Evolutionary conservation across 2,329 filamentous ascomycete genomes (phyloP).

Genomic region (Endoconidiophora polonica): DNA sequence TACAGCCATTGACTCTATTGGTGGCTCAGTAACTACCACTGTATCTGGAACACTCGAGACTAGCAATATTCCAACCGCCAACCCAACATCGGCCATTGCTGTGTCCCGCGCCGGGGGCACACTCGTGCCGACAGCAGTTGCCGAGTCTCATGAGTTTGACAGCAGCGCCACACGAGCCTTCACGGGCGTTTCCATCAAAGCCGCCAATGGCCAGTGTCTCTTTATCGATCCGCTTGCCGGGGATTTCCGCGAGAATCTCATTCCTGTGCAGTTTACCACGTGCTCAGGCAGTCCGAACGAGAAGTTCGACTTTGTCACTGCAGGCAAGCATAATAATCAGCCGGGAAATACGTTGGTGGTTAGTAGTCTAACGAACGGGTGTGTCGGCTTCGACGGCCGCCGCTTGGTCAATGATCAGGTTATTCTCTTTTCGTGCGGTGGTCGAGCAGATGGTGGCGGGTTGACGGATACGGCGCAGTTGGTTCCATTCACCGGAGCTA

Average conservation of each 20-base stretch:
- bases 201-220: constrained; percentile 33
- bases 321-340: constrained; percentile 32
- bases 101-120: constrained; percentile 34
- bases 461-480: constrained; percentile 32
- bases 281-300: constrained; percentile 30
- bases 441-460: constrained; percentile 32
- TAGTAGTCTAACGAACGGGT: constrained; percentile 34
- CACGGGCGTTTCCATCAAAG: constrained; percentile 27
- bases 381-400: constrained; percentile 32
- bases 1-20: background rate
- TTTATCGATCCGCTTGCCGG: constrained; percentile 34
- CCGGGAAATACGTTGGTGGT: constrained; percentile 28
- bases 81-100: constrained; percentile 27
- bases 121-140: constrained; percentile 32
- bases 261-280: constrained; percentile 28
- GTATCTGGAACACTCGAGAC: constrained; percentile 4
- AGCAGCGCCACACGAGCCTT: constrained; percentile 30
- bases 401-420: constrained; percentile 29
- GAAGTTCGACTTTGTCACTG: constrained; percentile 34
- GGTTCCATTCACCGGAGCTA: constrained; percentile 28
- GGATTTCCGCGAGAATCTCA: constrained; percentile 37
- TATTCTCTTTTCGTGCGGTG: constrained; percentile 35
- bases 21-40: constrained; percentile 2
- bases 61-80: constrained; percentile 19
- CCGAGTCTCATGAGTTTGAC: constrained; percentile 31